Base-by-base conservation (phyloP, 768 basidiomycete genomes). In the Candolleomyces eurysporus region DNA sequence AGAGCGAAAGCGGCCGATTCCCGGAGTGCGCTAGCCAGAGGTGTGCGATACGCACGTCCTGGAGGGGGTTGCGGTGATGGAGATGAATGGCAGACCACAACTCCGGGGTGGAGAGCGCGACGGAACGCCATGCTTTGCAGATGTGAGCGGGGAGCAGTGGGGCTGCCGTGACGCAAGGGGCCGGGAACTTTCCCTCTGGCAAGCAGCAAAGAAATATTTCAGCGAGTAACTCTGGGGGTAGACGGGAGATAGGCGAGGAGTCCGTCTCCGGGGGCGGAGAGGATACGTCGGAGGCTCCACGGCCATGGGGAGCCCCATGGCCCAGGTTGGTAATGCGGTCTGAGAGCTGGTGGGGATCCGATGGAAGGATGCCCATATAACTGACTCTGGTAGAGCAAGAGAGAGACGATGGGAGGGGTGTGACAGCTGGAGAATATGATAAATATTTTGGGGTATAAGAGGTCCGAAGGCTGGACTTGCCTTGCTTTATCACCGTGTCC, bases 1-100 rank as follows among this genome's bases (percentile, higher is more conserved):
- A 73, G 46, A 75, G 59, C 22, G 68, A 68, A 9, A 75, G 68
- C 16, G 67, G 68, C 26, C 61, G 65, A 54, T 68, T 62, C 31
- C 67, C 68, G 17, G 72, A 73, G 55, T 68, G 72, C 10, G 68
- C 64, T 2, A 75, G 69, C 72, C 72, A 73, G 22, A 62, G 57
- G n/a, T 65, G 60, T 39, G 66, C 60, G 42, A 67, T 55, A 8
- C 65, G 63, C 40, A 71, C 64, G 58, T 75, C 74, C 46, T 69
- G 66, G 10, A 60, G 57, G 17, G 68, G 68, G 59, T 69, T 68
- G 49, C 68, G 71, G 64, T 73, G 73, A 53, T 70, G 66, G 63
- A 73, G 67, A 51, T 75, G 73, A n/a, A 75, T 62, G 8, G 66
- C 48, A 0, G 70, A 56, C 74, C 74, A 75, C 2, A 75, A 68